Percentiles rank a stretch among this genome's conserved stretches.
phyloP scores from a whole-genome alignment of 371 early-diverging fungal species.

The Nematocida sp. region DNA sequence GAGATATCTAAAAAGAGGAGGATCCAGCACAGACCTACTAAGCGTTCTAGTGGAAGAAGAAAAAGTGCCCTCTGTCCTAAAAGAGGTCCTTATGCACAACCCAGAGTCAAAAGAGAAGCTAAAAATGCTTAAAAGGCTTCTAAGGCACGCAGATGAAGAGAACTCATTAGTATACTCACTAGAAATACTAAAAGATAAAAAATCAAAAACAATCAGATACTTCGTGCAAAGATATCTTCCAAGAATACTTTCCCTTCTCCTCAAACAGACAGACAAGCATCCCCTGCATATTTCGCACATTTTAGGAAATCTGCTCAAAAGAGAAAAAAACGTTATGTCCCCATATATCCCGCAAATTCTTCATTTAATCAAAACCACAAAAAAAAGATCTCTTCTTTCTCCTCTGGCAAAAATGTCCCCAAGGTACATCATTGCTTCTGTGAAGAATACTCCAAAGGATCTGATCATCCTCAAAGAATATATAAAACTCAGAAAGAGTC shows the following conservation, averaged over 20 bases:
- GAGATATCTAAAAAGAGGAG: background rate
- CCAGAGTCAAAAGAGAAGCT: background rate
- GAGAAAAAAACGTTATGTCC: constrained; percentile 44
- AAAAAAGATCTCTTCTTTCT: background rate
- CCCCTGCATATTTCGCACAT: background rate
- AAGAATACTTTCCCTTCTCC: constrained; percentile 3
- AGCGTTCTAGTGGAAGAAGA: background rate
- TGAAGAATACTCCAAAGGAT: constrained; percentile 1
- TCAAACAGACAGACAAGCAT: background rate
- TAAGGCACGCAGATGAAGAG: background rate
- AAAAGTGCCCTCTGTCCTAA: background rate
- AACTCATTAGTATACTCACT: background rate
- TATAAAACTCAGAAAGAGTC: background rate
- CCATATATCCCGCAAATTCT: constrained; percentile 11
- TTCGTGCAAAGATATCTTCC: constrained; percentile 5
- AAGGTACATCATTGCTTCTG: background rate
- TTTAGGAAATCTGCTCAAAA: constrained; percentile 12
- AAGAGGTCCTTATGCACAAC: background rate
- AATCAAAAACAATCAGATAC: constrained; percentile 21
- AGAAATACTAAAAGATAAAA: constrained; percentile 25
- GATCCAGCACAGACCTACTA: background rate
- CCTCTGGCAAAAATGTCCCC: background rate
- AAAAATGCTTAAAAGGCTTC: background rate
- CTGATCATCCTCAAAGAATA: constrained; percentile 31
- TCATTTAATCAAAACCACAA: constrained; percentile 21